A percentile compares a stretch with the other conserved stretches of the same genome.
These are phyloP conservation scores for Fraxinus americana DNA, from an alignment of 257 asterid genomes.

Conservation along the genomic window DNA sequence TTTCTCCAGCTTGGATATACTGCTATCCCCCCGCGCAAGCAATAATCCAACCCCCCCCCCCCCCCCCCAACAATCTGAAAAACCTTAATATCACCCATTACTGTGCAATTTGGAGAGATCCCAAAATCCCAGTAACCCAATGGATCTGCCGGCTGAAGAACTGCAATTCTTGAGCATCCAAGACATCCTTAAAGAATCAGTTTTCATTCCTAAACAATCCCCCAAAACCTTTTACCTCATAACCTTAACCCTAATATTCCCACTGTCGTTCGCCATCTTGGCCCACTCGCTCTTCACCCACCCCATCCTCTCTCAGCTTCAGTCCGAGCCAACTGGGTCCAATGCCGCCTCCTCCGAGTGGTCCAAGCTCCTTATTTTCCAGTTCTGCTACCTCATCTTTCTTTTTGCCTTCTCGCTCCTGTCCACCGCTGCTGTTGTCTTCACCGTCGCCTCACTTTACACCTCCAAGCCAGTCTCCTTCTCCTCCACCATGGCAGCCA, in stretches of 20 bases:
- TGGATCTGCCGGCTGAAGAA: slow-evolving; percentile 87
- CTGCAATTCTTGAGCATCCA: slow-evolving; percentile 68
- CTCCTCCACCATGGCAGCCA: slow-evolving; percentile 69
- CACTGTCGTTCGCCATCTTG: slow-evolving; percentile 87
- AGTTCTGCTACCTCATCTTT: slow-evolving; percentile 79
- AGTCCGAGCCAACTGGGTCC: slow-evolving; percentile 38
- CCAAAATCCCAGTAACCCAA: slow-evolving; percentile 13
- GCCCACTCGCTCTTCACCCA: slow-evolving; percentile 94
- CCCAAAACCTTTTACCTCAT: slow-evolving; percentile 81
- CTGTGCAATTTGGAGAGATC: background rate
- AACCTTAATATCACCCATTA: background rate
- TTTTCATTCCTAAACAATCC: slow-evolving; percentile 77
- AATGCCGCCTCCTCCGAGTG: slow-evolving; percentile 58
- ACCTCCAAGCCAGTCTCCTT: slow-evolving; percentile 85
- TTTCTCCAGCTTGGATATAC: background rate
- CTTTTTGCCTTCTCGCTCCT: slow-evolving; percentile 84
- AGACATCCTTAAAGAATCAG: slow-evolving; percentile 69
- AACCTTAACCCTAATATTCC: slow-evolving; percentile 74
- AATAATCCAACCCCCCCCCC: background rate
- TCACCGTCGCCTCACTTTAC: slow-evolving; percentile 90
- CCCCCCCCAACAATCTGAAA: background rate
- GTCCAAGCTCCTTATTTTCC: slow-evolving; percentile 72
- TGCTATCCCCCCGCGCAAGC: background rate
- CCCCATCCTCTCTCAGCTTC: slow-evolving; percentile 72
- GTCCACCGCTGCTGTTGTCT: slow-evolving; percentile 91